Percentiles rank a stretch among this genome's conserved stretches.
These are phyloP conservation scores for Nannochloropsis oceanica DNA, from an alignment of 108 stramenopile species.

Conservation along the genomic window DNA sequence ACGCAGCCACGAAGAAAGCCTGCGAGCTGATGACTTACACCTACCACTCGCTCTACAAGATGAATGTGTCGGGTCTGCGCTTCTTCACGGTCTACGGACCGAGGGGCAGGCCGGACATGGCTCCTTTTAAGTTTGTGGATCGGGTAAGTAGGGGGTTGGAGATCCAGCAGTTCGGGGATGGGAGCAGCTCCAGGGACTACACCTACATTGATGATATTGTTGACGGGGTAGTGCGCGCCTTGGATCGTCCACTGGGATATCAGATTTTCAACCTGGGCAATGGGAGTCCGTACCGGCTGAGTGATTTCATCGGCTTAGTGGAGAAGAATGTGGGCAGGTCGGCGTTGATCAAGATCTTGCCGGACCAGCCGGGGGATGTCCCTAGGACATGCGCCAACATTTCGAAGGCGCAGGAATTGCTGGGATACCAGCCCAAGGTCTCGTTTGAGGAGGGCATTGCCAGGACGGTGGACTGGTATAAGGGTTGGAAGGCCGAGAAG, in stretches of 20 bases:
- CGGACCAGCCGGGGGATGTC: constrained; percentile 97
- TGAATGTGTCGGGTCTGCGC: constrained; percentile 70
- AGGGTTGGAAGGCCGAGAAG: constrained; percentile 5
- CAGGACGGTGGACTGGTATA: constrained; percentile 79
- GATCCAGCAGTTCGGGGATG: constrained; percentile 89
- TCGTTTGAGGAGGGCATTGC: constrained; percentile 85
- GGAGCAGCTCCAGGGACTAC: constrained; percentile 66
- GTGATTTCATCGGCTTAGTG: constrained; percentile 78
- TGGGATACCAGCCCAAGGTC: constrained; percentile 77
- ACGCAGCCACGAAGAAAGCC: constrained; percentile 83
- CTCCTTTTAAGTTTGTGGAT: constrained; percentile 93
- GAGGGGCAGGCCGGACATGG: constrained; percentile 89
- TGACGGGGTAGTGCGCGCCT: constrained; percentile 68
- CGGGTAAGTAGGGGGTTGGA: constrained; percentile 71
- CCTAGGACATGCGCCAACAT: constrained; percentile 94
- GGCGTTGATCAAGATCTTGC: constrained; percentile 66
- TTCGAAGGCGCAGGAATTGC: constrained; percentile 58
- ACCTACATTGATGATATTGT: constrained; percentile 85
- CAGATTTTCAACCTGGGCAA: constrained; percentile 93
- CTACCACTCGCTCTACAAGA: constrained; percentile 81
- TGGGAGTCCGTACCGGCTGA: constrained; percentile 67
- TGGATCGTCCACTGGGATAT: constrained; percentile 81
- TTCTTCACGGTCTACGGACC: constrained; percentile 98
- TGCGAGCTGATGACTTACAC: constrained; percentile 92
- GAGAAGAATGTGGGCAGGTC: constrained; percentile 66